Evolutionary conservation across 2,329 filamentous ascomycete species (phyloP), one percentile per base, ranked within the genome.

Genomic region (Fusarium paranaense): DNA sequence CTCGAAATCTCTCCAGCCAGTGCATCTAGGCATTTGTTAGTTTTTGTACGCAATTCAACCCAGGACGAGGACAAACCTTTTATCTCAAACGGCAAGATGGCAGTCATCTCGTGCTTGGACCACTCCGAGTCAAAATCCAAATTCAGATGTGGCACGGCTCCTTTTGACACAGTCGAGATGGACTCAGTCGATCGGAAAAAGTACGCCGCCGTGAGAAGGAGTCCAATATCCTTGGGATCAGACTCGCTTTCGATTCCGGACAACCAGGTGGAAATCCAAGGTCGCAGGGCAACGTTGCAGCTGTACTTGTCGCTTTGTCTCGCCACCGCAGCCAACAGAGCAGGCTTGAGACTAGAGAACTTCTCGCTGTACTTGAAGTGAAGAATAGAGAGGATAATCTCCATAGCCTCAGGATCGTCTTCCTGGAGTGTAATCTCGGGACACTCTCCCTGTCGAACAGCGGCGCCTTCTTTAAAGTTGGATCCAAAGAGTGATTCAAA

Each of bases 361-460:
- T 20, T 64, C 1, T 33, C 22, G n/a, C 18, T 22, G 1, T 33
- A 57, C n/a, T 64, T 64, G 27, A 57, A 64, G 6, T 64, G 61
- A 25, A 64, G 37, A 20, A 57, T 42, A 11, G 61, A 64, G 14
- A 64, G 61, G 13, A 64, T 57, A 16, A 57, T 64, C 35, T 64
- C 47, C 61, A 64, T 64, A 16, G 61, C 61, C 27, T 64, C 61
- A 0, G 61, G 61, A 7, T 64, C 61, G n/a, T 64, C 61, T 11
- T 64, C 61, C 16, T 64, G 25, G 16, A 64, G 61, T 6, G 50
- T 64, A n/a, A 64, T 64, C 47, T 64, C 61, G 1, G 61, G 61
- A 27, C 61, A 64, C 2, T 57, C 37, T 27, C 61, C 61, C n/a
- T 64, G 61, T 11, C 61, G 47, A 20, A 64, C 61, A 2, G 50